A percentile compares a stretch with the other conserved stretches of the same genome.
Evolutionary conservation across 2,329 filamentous ascomycete genomes (phyloP).

Genomic region (Colletotrichum viniferum): DNA sequence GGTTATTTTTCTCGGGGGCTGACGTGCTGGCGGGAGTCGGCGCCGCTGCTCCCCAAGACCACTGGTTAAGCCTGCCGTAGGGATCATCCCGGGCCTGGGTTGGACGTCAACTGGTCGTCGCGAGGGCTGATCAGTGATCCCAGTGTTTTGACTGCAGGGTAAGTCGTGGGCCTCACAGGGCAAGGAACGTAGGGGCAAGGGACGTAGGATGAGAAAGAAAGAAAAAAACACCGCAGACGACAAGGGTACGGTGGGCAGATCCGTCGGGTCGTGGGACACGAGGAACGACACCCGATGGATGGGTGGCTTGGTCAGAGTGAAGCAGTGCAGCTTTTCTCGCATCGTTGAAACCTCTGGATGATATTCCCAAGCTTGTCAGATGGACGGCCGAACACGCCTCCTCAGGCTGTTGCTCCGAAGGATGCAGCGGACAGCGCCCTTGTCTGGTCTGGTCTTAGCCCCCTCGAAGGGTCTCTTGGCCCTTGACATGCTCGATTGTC

Average conservation of each 20-base stretch:
- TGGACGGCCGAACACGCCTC: neutral
- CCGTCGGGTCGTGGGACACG: neutral
- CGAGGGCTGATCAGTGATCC: constrained; percentile 3
- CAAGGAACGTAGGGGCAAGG: neutral
- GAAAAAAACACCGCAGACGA: neutral
- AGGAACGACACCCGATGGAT: neutral
- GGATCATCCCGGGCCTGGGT: constrained; percentile 2
- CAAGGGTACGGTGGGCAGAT: constrained; percentile 4
- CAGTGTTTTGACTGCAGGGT: constrained; percentile 4
- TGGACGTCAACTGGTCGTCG: neutral
- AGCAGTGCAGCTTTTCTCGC: neutral
- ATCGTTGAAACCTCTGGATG: neutral
- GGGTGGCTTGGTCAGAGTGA: neutral
- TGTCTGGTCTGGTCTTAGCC: neutral
- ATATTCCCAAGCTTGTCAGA: neutral
- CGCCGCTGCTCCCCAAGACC: neutral
- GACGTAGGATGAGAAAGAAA: neutral
- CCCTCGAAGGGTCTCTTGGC: neutral
- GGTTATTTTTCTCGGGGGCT: neutral
- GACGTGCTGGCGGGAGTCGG: neutral
- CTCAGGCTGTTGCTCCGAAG: constrained; percentile 11
- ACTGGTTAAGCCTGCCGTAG: neutral
- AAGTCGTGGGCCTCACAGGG: neutral
- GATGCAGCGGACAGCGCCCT: neutral
- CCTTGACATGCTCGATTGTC: neutral